Base-by-base conservation (phyloP, 1,284 basidiomycete genomes). In the Singerocomus inundabilis region DNA sequence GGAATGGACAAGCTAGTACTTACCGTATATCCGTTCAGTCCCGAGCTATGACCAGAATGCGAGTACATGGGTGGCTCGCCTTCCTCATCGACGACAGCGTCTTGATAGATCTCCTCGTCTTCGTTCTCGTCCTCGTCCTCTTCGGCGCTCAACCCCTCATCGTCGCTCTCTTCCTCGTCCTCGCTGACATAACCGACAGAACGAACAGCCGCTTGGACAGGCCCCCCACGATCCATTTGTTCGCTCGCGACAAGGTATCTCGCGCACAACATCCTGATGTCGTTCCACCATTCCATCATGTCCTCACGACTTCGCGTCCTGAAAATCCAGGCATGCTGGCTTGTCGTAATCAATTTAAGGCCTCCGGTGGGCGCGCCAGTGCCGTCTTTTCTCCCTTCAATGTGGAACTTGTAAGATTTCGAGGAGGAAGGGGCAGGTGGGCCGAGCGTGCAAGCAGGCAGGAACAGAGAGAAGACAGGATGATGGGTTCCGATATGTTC, bases 221-320 rank as follows among this genome's bases (percentile, higher is more conserved):
- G 93, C 5, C 97, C 96, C 44, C 85, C 86, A 47, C 96, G 78
- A 74, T 98, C 93, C 76, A 98, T 91, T 67, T 87, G 82, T 76
- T 98, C 96, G 56, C 88, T 91, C 44, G 94, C 93, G 48, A 98
- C 93, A 49, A 99, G 81, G 72, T 98, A 99, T 57, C 96, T 78
- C 52, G 95, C 94, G 66, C 92, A 95, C 51, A 99, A 79, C 93
- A 98, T 97, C 61, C 94, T 79, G 48, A 97, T 79, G 70, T 98
- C 97, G 71, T 98, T 98, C 96, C 97, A 99, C 91, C 97, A 98
- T 73, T 98, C 96, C 93, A 98, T 95, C 91, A 98, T 93, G 66
- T 98, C 96, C 59, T 98, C 95, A 64, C 92, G 85, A 58, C 84
- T 88, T 56, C 95, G 78, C 38, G 91, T 83, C 45, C 94, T 83